Conservation (phyloP, 2,329 filamentous ascomycete genomes). For the Fusarium verticillioides region DNA sequence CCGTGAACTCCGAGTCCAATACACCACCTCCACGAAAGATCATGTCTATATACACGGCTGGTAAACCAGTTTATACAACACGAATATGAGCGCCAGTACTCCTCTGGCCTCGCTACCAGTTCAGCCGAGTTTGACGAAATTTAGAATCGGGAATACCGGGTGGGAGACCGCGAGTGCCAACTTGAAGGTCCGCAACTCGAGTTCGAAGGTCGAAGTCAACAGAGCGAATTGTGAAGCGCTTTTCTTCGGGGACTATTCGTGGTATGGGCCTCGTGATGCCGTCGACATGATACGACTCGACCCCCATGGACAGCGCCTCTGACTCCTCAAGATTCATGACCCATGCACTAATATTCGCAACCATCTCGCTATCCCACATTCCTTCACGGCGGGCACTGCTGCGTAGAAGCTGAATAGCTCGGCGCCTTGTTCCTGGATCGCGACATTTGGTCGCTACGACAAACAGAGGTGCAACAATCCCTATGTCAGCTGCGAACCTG, state of each 20-base stretch:
- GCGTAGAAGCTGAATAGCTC: constrained; percentile 70
- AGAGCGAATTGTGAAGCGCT: constrained; percentile 65
- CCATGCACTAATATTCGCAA: constrained; percentile 66
- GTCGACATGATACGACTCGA: constrained; percentile 15
- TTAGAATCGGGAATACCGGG: constrained; percentile 60
- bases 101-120: constrained; percentile 55
- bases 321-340: constrained; percentile 66
- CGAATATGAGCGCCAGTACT: background rate
- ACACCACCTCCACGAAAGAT: background rate
- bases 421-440: constrained; percentile 64
- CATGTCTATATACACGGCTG: background rate
- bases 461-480: constrained; percentile 72
- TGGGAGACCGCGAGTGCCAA: constrained; percentile 65
- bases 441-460: constrained; percentile 75
- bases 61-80: background rate
- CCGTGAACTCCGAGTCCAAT: constrained; percentile 1
- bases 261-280: constrained; percentile 24
- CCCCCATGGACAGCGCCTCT: constrained; percentile 47
- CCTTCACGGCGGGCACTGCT: constrained; percentile 72
- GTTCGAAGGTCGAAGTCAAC: constrained; percentile 68
- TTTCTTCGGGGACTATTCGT: constrained; percentile 60
- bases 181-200: constrained; percentile 60
- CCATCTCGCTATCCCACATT: constrained; percentile 75
- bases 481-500: constrained; percentile 72
- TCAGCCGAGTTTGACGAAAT: constrained; percentile 58